Conservation (phyloP, 768 basidiomycete species). For the Mrakia hoshinonis region DNA sequence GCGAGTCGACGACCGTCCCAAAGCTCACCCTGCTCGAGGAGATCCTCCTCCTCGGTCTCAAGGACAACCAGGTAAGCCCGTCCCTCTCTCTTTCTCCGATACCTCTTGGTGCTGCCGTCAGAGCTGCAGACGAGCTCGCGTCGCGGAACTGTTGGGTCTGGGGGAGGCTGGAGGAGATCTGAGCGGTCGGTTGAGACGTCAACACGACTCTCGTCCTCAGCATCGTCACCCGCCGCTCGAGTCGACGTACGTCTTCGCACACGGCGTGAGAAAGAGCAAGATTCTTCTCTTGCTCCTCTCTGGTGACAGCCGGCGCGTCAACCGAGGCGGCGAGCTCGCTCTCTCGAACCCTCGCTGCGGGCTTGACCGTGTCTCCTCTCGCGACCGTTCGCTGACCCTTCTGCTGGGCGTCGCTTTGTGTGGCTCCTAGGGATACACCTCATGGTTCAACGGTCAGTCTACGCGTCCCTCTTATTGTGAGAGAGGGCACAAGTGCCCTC, state of each 20-base stretch:
- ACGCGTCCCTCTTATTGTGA: background rate
- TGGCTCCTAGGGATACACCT: constrained; percentile 25
- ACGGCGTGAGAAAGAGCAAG: no score
- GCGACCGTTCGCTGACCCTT: background rate
- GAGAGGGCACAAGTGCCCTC: background rate
- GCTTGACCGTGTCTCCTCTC: background rate
- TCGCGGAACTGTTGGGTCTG: background rate
- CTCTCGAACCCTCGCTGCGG: background rate
- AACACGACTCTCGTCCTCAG: background rate
- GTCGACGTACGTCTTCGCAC: no score
- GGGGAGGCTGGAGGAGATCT: background rate
- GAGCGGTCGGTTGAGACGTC: background rate
- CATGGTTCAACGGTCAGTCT: constrained; percentile 30
- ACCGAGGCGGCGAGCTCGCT: no score
- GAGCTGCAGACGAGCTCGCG: background rate
- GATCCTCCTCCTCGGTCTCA: constrained; percentile 81
- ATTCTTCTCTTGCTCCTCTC: no score
- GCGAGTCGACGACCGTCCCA: constrained; percentile 58
- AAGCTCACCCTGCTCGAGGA: constrained; percentile 93
- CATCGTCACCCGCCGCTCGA: no score
- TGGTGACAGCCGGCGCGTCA: no score
- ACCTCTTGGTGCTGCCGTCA: background rate
- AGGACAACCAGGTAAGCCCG: constrained; percentile 77
- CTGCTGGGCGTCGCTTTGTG: background rate
- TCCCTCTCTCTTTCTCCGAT: background rate